Evolutionary conservation across 306 rosid species (phyloP), one percentile per base, ranked within the genome.

Genomic region (Begonia peltatifolia): DNA sequence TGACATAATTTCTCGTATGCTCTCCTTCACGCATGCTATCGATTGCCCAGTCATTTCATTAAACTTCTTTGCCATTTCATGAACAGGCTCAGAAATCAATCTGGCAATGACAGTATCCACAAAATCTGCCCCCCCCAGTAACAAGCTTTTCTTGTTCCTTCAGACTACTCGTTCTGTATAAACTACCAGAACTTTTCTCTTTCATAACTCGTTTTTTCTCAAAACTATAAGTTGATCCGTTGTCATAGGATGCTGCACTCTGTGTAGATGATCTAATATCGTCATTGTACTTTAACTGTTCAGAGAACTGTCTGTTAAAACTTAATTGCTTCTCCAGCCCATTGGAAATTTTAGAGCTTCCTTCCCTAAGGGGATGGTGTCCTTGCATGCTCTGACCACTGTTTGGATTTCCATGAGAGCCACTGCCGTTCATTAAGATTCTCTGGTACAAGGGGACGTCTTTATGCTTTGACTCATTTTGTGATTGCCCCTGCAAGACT

Each of bases 191-290:
- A 76, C 72, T 74, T 66, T 69, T 79, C 63, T 83, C 94, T 64
- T 70, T 80, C 68, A 60, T 70, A 65, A 71, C 69, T 54, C 76
- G 68, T 63, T 77, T 83, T 79, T 71, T 80, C 66, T 86, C 99
- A 63, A 79, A 67, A 65, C 94, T 81, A 68, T 79, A 69, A 66
- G 68, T 77, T 42, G 95, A 76, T 48, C 94, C 95, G 60, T 79
- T 74, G 53, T 92, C 99, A 54, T 83, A 94, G 70, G 99, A 86
- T 55, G 93, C 99, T 62, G 71, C 82, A 60, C 94, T 92, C 41
- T 81, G 92, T 10, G 94, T 61, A 52, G 94, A 84, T 11, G 93
- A 92, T 70, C 84, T 81, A 52, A 69, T 92, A 70, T 92, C 86
- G 12, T 83, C 94, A 25, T 63, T 80, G 60, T 73, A 76, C 76